Evolutionary conservation across 495 filamentous ascomycete genomes (phyloP).

Genomic region (Bathelium albidoporum): DNA sequence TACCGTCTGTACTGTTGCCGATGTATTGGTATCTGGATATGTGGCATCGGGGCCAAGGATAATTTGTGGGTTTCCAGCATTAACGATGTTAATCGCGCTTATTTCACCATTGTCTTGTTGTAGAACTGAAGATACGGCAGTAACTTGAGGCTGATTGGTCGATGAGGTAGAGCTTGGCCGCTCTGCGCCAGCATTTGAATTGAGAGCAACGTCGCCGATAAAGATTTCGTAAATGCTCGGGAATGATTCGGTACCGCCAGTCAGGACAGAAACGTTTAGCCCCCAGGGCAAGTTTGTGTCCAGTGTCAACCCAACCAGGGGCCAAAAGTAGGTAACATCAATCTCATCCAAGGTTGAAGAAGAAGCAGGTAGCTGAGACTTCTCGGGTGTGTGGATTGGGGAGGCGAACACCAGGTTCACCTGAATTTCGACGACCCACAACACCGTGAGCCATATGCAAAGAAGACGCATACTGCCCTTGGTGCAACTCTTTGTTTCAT

Average conservation of each 20-base stretch:
- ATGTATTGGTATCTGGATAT: neutral
- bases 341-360: neutral
- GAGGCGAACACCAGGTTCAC: neutral
- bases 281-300: neutral
- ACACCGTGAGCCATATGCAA: neutral
- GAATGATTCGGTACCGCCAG: neutral
- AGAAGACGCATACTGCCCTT: neutral
- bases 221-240: neutral
- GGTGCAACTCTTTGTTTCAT: neutral
- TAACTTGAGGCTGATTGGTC: neutral
- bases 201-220: neutral
- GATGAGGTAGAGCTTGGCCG: neutral
- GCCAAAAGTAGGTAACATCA: neutral
- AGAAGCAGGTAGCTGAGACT: neutral
- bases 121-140: neutral
- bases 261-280: neutral
- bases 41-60: neutral
- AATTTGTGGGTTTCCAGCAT: neutral
- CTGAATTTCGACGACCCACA: neutral
- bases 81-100: neutral
- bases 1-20: neutral
- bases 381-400: neutral
- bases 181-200: neutral
- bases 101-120: neutral
- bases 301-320: neutral